phyloP scores from a whole-genome alignment of 805 yeast genomes.

The Metschnikowia vanudenii region DNA sequence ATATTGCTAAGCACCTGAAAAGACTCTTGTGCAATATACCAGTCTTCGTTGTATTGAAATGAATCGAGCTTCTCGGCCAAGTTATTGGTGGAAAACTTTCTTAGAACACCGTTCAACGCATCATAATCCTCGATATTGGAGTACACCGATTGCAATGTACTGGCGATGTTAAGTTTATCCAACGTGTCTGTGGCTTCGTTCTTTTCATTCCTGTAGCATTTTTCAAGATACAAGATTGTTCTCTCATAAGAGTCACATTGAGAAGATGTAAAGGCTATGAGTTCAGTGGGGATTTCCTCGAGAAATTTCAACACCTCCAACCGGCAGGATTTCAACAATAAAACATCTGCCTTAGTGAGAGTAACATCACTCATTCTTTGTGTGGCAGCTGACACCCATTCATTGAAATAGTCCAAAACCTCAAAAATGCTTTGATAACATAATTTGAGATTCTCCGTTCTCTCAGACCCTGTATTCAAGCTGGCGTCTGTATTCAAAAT shows the following conservation, averaged over 20 bases:
- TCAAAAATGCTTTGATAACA: slow-evolving; percentile 75
- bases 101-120: slow-evolving; percentile 81
- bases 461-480: slow-evolving; percentile 46
- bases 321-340: slow-evolving; percentile 27
- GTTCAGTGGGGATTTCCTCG: slow-evolving; percentile 56
- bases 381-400: slow-evolving; percentile 58
- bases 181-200: slow-evolving; percentile 25
- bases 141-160: slow-evolving; percentile 73
- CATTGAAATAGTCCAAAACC: slow-evolving; percentile 77
- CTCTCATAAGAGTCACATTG: slow-evolving; percentile 86
- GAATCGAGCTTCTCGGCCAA: slow-evolving; percentile 75
- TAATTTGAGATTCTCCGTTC: slow-evolving; percentile 55
- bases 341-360: slow-evolving; percentile 20
- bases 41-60: slow-evolving; percentile 79
- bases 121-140: slow-evolving; percentile 87
- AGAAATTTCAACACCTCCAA: slow-evolving; percentile 47
- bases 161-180: slow-evolving; percentile 39
- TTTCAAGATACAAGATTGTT: slow-evolving; percentile 82
- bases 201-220: slow-evolving; percentile 49
- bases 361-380: slow-evolving; percentile 29
- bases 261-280: slow-evolving; percentile 74
- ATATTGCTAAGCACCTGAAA: slow-evolving; percentile 59
- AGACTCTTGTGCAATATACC: slow-evolving; percentile 86
- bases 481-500: slow-evolving; percentile 49
- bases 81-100: slow-evolving; percentile 65